phyloP scores from a whole-genome alignment of 2,329 filamentous ascomycete species.

The Colletotrichum acutatum region DNA sequence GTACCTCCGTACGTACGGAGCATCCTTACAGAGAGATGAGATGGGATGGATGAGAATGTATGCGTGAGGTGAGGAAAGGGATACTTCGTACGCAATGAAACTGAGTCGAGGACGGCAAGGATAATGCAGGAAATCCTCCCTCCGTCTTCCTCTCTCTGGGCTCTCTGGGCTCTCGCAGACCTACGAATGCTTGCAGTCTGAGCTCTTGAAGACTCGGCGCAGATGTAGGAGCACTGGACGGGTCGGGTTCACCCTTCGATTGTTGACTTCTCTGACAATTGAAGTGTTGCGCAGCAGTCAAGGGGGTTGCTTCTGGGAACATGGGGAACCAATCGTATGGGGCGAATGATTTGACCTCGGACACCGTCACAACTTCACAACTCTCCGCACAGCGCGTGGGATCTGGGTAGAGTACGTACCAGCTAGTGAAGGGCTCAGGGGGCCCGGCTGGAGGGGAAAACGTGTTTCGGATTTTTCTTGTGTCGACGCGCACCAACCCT shows the following conservation, averaged over 20 bases:
- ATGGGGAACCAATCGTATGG: conserved; percentile 4
- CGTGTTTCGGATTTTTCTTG: conserved; percentile 27
- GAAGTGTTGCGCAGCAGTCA: conserved; percentile 22
- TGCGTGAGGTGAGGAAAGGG: too few relatives aligned
- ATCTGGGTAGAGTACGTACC: neutral
- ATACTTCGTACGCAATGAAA: neutral
- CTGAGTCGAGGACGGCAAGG: neutral
- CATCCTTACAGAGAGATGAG: neutral
- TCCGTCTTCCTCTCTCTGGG: neutral
- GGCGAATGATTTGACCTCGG: neutral
- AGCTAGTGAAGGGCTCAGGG: neutral
- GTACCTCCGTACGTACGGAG: neutral
- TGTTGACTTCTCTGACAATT: conserved; percentile 30
- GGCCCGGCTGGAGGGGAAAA: conserved; percentile 9
- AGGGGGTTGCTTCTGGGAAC: conserved; percentile 5
- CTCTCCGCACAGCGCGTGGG: neutral
- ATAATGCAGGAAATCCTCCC: neutral
- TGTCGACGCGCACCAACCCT: neutral
- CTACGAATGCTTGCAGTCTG: neutral
- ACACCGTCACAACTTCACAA: neutral
- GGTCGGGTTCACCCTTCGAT: conserved; percentile 19
- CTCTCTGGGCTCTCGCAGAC: neutral
- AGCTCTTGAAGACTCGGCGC: neutral
- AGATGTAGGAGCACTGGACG: neutral
- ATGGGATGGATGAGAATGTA: too few relatives aligned